Conservation (phyloP, 768 basidiomycete genomes). For the Chalciporus chontae region DNA sequence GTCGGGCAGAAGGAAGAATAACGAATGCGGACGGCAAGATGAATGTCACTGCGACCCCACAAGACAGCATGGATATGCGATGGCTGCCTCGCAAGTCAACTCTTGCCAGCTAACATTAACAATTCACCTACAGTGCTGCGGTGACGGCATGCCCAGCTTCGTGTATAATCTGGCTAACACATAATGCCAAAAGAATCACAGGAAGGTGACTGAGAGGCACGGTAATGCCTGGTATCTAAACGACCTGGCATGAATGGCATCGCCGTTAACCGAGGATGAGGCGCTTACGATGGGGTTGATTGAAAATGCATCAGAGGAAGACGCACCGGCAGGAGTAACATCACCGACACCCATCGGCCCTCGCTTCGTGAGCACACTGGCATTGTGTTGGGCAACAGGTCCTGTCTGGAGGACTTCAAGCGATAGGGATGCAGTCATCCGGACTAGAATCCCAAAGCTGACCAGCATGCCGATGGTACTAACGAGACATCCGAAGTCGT, state of each 20-base stretch:
- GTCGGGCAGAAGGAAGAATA: slow-evolving; percentile 44
- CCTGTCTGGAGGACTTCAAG: slow-evolving; percentile 10
- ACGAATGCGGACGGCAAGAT: slow-evolving; percentile 76
- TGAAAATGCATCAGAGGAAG: slow-evolving; percentile 7
- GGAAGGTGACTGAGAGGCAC: slow-evolving; percentile 72
- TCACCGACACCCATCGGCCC: not conserved
- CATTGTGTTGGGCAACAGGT: not conserved
- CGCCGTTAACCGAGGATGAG: not conserved
- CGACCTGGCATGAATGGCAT: not conserved
- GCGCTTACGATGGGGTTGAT: slow-evolving; percentile 32
- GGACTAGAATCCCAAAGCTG: slow-evolving; percentile 38
- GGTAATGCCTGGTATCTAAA: slow-evolving; percentile 79
- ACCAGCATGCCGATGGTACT: slow-evolving; percentile 47
- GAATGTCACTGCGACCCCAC: slow-evolving; percentile 59
- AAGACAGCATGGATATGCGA: slow-evolving; percentile 54
- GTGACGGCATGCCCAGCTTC: slow-evolving; percentile 78
- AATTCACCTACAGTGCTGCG: slow-evolving; percentile 61
- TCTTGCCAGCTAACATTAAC: not conserved
- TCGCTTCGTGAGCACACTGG: slow-evolving; percentile 15
- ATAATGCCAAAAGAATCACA: slow-evolving; percentile 57
- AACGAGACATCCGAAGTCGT: slow-evolving; percentile 47
- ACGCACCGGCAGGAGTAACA: not conserved
- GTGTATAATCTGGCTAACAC: slow-evolving; percentile 67
- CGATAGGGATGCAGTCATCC: slow-evolving; percentile 28
- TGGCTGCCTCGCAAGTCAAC: slow-evolving; percentile 44